Percentiles rank a stretch among this genome's conserved stretches.
phyloP scores from a whole-genome alignment of 768 basidiomycete species.

The Amylocystis lapponica region DNA sequence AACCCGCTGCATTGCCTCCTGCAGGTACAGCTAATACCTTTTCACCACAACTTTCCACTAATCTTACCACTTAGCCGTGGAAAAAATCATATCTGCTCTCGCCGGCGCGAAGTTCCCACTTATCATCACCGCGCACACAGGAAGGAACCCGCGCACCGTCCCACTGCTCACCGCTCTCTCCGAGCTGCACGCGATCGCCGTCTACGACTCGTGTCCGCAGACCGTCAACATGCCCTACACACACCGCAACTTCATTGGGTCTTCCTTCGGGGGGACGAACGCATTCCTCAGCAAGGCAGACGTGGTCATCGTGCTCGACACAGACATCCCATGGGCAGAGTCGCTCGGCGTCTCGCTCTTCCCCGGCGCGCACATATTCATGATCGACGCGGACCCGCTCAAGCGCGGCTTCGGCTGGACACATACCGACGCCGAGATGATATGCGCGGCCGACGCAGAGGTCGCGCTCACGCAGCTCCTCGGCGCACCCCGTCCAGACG shows the following conservation, averaged over 20 bases:
- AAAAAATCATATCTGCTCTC: neutral
- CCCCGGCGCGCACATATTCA: slow-evolving; percentile 43
- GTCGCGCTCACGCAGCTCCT: slow-evolving; percentile 42
- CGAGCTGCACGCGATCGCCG: slow-evolving; percentile 45
- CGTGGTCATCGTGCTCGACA: slow-evolving; percentile 59
- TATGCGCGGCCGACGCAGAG: slow-evolving; percentile 53
- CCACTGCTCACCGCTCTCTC: slow-evolving; percentile 42
- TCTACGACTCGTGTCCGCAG: slow-evolving; percentile 46
- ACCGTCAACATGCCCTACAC: slow-evolving; percentile 49
- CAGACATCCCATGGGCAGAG: slow-evolving; percentile 62
- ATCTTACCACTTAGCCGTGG: neutral
- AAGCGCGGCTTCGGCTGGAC: slow-evolving; percentile 44
- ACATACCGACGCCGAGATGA: slow-evolving; percentile 49
- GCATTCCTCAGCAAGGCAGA: slow-evolving; percentile 49
- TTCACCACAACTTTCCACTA: no score
- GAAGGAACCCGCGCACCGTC: slow-evolving; percentile 46
- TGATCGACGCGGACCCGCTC: slow-evolving; percentile 65
- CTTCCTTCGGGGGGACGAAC: slow-evolving; percentile 44
- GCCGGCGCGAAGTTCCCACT: slow-evolving; percentile 43
- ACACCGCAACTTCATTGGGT: slow-evolving; percentile 48
- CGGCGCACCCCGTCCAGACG: neutral
- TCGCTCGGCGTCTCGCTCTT: slow-evolving; percentile 37
- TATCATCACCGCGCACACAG: slow-evolving; percentile 60
- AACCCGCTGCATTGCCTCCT: slow-evolving; percentile 41
- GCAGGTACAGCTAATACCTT: slow-evolving; percentile 20